Evolutionary conservation across 768 basidiomycete species (phyloP).

Genomic region (Mrakia gelida): DNA sequence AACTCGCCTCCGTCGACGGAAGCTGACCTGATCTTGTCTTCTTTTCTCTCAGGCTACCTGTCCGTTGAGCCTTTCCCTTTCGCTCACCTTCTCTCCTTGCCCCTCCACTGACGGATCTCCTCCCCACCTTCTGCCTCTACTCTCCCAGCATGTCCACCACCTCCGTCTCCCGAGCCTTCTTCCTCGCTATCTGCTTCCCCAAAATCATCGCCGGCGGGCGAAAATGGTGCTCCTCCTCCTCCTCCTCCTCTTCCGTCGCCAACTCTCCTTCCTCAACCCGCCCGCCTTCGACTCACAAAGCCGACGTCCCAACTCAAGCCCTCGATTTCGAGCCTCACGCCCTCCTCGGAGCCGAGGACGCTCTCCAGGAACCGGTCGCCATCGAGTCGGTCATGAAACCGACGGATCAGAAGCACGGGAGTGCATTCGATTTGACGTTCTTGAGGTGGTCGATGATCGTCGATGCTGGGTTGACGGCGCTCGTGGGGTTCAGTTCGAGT

Average conservation of each 20-base stretch:
- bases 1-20: neutral
- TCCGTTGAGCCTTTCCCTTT: neutral
- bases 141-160: slow-evolving; percentile 34
- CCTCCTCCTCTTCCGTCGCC: slow-evolving; percentile 22
- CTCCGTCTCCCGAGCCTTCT: slow-evolving; percentile 37
- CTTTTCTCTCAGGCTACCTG: slow-evolving; percentile 27
- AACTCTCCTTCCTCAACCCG: neutral
- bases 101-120: neutral
- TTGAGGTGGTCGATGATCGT: slow-evolving; percentile 40
- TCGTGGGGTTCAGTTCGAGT: slow-evolving; percentile 31
- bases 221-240: slow-evolving; percentile 19
- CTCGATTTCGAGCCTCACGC: slow-evolving; percentile 24
- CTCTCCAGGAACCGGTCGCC: slow-evolving; percentile 14
- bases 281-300: neutral
- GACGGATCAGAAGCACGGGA: slow-evolving; percentile 37
- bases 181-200: slow-evolving; percentile 39
- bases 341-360: neutral
- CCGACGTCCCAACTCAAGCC: slow-evolving; percentile 18
- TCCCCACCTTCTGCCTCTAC: neutral
- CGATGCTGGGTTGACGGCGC: slow-evolving; percentile 40
- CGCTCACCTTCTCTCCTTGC: neutral
- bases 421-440: slow-evolving; percentile 42
- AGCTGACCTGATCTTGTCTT: neutral
- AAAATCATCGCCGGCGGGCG: slow-evolving; percentile 37
- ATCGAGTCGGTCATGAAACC: slow-evolving; percentile 24